phyloP scores from a whole-genome alignment of 208 protist genomes.

The Trypanosoma conorhini region DNA sequence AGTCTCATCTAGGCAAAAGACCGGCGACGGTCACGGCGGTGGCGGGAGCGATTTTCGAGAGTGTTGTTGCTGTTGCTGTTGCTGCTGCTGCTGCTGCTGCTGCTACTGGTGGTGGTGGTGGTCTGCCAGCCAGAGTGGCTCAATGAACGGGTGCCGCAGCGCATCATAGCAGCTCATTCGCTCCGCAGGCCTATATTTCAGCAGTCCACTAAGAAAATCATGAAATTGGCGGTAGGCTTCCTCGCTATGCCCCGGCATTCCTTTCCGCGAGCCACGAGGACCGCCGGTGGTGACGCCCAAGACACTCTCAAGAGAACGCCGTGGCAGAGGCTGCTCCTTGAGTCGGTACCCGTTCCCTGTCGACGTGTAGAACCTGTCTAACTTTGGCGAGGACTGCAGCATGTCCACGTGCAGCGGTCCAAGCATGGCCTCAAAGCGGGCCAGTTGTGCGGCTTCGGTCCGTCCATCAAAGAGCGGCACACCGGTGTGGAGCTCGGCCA shows the following conservation, averaged over 20 bases:
- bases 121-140: slow-evolving; percentile 41
- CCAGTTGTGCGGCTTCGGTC: slow-evolving; percentile 95
- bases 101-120: slow-evolving; percentile 19
- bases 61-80: slow-evolving; percentile 16
- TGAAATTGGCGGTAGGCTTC: slow-evolving; percentile 52
- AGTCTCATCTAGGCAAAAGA: not conserved
- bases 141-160: slow-evolving; percentile 74
- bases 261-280: slow-evolving; percentile 37
- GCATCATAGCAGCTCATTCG: slow-evolving; percentile 79
- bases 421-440: slow-evolving; percentile 89
- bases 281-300: slow-evolving; percentile 53
- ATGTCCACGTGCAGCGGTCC: slow-evolving; percentile 68
- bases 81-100: slow-evolving; percentile 22
- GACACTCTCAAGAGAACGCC: slow-evolving; percentile 28
- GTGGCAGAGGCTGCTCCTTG: slow-evolving; percentile 42
- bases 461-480: slow-evolving; percentile 95
- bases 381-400: slow-evolving; percentile 56
- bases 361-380: slow-evolving; percentile 59
- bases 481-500: slow-evolving; percentile 98
- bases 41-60: not conserved
- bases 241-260: slow-evolving; percentile 49
- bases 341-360: slow-evolving; percentile 19
- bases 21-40: not conserved
- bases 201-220: slow-evolving; percentile 55
- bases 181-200: slow-evolving; percentile 59